Evolutionary conservation across 1,284 basidiomycete species (phyloP).

Genomic region (Heterobasidion parviporum): DNA sequence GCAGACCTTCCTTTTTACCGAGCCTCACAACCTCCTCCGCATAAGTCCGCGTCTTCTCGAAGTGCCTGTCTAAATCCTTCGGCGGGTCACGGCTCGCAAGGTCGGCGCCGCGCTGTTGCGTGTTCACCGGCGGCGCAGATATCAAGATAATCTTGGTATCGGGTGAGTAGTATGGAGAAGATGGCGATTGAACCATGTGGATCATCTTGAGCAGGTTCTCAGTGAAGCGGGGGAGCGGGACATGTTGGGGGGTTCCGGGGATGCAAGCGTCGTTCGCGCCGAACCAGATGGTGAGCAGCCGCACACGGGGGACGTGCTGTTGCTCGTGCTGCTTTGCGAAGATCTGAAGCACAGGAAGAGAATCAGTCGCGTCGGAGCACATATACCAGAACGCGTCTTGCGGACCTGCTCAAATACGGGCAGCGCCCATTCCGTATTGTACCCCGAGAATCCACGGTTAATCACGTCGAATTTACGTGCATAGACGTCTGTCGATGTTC

Average conservation of each 20-base stretch:
- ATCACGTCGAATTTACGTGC: conserved; percentile 74
- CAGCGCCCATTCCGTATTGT: conserved; percentile 79
- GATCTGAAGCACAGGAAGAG: conserved; percentile 25
- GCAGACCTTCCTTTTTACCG: conserved; percentile 43
- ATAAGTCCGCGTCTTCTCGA: conserved; percentile 56
- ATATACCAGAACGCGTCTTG: too few species aligned
- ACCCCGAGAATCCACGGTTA: conserved; percentile 76
- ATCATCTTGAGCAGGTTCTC: conserved; percentile 61
- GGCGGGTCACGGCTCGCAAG: conserved; percentile 37
- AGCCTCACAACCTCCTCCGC: conserved; percentile 63
- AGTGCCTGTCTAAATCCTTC: conserved; percentile 44
- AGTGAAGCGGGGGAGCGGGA: conserved; percentile 62
- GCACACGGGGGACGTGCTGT: conserved; percentile 48
- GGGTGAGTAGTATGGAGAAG: conserved; percentile 63
- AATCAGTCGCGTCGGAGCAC: too few species aligned
- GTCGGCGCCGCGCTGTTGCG: conserved; percentile 41
- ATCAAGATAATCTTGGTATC: conserved; percentile 74
- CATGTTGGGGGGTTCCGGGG: conserved; percentile 52
- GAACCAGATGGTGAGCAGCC: conserved; percentile 79
- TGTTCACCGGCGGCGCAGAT: conserved; percentile 79
- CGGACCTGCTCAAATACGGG: conserved; percentile 68
- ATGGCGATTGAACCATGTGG: conserved; percentile 47
- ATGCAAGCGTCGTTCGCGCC: conserved; percentile 81
- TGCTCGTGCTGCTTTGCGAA: conserved; percentile 47
- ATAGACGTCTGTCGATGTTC: conserved; percentile 50